Conservation (phyloP, 768 basidiomycete genomes). For the Rhodotorula babjevae region DNA sequence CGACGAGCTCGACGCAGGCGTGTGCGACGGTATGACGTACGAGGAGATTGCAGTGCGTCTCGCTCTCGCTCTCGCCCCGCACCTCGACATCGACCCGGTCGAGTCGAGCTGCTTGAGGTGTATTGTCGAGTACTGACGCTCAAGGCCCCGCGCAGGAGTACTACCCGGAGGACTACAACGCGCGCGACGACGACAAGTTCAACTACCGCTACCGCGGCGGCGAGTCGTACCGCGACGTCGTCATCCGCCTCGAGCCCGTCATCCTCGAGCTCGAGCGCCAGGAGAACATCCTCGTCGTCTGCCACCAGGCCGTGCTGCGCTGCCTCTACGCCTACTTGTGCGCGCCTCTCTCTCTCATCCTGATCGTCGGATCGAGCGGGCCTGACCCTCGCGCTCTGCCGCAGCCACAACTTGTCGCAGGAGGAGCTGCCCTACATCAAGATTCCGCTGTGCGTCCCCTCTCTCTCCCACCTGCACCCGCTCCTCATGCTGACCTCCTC, state of each 20-base stretch:
- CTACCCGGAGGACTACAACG: slow-evolving; percentile 97
- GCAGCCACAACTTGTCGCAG: slow-evolving; percentile 70
- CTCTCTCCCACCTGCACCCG: not conserved
- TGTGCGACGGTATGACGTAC: slow-evolving; percentile 99
- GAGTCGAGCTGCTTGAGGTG: too few species aligned
- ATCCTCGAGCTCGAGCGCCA: slow-evolving; percentile 99
- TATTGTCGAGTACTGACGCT: not conserved
- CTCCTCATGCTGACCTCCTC: slow-evolving; percentile 12
- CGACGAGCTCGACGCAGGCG: slow-evolving; percentile 96
- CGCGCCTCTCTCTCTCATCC: not conserved
- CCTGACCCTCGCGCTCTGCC: too few species aligned
- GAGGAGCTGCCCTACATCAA: slow-evolving; percentile 96
- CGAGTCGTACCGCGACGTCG: slow-evolving; percentile 94
- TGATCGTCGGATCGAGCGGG: not conserved
- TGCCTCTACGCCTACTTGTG: slow-evolving; percentile 82
- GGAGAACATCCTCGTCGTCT: slow-evolving; percentile 92
- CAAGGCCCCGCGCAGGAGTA: slow-evolving; percentile 55
- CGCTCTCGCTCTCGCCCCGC: not conserved
- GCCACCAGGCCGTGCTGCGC: slow-evolving; percentile 67
- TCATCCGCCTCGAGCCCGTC: slow-evolving; percentile 70
- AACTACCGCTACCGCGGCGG: slow-evolving; percentile 95
- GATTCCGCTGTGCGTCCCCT: slow-evolving; percentile 57
- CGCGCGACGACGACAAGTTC: slow-evolving; percentile 98
- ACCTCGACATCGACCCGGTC: too few species aligned
- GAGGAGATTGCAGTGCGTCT: slow-evolving; percentile 84